These are phyloP conservation scores for Ophiognomonia clavigignenti-juglandacearum DNA, from an alignment of 2,329 filamentous ascomycete genomes.

Conservation along the genomic window DNA sequence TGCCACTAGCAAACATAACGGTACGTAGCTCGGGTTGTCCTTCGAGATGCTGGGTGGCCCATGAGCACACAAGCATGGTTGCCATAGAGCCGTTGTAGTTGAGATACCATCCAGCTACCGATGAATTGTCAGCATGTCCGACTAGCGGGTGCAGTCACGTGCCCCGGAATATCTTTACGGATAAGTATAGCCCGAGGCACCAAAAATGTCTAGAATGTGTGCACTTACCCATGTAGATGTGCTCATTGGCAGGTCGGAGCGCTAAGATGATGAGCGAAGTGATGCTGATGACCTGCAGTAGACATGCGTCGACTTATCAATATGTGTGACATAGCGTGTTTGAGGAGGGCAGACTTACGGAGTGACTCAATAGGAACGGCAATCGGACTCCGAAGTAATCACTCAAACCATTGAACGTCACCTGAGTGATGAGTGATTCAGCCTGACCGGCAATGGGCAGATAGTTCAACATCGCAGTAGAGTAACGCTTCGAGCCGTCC, in stretches of 20 bases:
- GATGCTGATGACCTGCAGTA: slow-evolving; percentile 1
- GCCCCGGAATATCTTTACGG: no score
- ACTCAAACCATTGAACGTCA: slow-evolving; percentile 8
- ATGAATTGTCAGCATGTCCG: no score
- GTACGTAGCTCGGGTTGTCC: slow-evolving; percentile 7
- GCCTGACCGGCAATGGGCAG: slow-evolving; percentile 10
- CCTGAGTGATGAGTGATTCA: slow-evolving; percentile 2
- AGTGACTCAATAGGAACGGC: slow-evolving; percentile 6
- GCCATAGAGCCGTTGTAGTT: slow-evolving; percentile 9
- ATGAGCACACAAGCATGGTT: slow-evolving; percentile 5
- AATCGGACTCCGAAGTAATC: slow-evolving; percentile 1
- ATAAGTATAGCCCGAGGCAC: no score
- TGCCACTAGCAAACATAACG: slow-evolving; percentile 8
- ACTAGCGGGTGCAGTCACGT: no score
- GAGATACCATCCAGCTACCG: slow-evolving; percentile 5
- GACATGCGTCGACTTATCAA: background rate
- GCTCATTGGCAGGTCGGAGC: background rate
- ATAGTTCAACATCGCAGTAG: slow-evolving; percentile 9
- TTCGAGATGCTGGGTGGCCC: slow-evolving; percentile 7
- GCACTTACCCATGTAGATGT: slow-evolving; percentile 4
- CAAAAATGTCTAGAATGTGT: no score
- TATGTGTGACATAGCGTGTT: background rate
- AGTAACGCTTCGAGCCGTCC: slow-evolving; percentile 4
- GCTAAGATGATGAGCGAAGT: slow-evolving; percentile 5
- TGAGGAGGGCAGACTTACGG: background rate